Conservation (phyloP, 2,329 filamentous ascomycete genomes). For the Cladophialophora carrionii region DNA sequence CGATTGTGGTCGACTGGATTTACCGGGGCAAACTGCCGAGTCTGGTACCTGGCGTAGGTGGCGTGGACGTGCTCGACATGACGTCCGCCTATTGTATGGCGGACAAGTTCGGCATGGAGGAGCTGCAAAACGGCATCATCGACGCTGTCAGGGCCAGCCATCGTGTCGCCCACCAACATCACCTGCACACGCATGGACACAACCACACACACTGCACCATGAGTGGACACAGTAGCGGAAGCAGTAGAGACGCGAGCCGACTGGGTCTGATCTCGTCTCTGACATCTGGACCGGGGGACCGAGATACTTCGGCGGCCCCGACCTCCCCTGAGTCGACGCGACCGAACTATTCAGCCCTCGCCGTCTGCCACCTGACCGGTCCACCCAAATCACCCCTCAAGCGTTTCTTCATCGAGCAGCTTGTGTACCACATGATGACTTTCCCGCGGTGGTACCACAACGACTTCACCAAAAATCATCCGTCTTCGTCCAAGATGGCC, state of each 20-base stretch:
- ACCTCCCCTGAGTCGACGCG: neutral
- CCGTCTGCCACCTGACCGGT: constrained; percentile 27
- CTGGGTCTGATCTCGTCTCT: constrained; percentile 3
- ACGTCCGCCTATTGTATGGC: constrained; percentile 33
- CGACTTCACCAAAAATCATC: constrained; percentile 4
- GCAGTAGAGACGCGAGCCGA: constrained; percentile 9
- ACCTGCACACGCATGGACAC: neutral
- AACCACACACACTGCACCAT: constrained; percentile 1
- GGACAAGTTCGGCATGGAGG: constrained; percentile 35
- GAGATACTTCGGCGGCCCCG: neutral
- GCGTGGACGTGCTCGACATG: constrained; percentile 25
- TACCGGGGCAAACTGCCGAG: constrained; percentile 31
- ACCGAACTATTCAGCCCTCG: constrained; percentile 29
- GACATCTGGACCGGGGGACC: neutral
- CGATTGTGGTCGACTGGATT: constrained; percentile 51
- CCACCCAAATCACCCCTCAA: constrained; percentile 33
- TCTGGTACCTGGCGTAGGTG: neutral
- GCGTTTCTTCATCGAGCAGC: constrained; percentile 33
- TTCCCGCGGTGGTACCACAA: constrained; percentile 30
- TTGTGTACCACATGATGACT: constrained; percentile 35
- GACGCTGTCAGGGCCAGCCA: constrained; percentile 26
- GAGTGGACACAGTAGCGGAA: constrained; percentile 4
- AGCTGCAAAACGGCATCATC: constrained; percentile 34
- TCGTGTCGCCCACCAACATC: constrained; percentile 4
- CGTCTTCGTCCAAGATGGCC: neutral